phyloP scores from a whole-genome alignment of 805 yeast species.

The Yamadazyma sp. region DNA sequence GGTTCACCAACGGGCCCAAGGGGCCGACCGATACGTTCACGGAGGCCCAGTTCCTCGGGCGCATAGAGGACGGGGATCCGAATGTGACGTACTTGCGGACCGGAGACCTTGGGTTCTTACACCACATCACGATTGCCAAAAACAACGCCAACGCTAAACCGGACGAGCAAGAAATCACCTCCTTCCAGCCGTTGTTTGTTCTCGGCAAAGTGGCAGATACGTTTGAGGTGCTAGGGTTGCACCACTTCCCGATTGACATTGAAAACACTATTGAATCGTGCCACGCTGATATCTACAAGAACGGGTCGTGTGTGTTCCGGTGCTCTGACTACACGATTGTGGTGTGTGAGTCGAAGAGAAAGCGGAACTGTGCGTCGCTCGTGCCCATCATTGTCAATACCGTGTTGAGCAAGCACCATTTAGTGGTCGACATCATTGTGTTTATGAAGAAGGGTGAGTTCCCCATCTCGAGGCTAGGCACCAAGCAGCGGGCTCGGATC shows the following conservation, averaged over 20 bases:
- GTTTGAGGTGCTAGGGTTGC: slow-evolving; percentile 86
- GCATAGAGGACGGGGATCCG: slow-evolving; percentile 61
- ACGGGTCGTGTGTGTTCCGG: slow-evolving; percentile 67
- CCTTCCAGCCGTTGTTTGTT: slow-evolving; percentile 78
- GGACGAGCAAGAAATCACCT: slow-evolving; percentile 23
- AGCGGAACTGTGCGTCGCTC: slow-evolving; percentile 60
- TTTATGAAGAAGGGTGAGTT: slow-evolving; percentile 65
- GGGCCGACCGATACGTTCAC: slow-evolving; percentile 53
- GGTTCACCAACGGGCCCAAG: slow-evolving; percentile 55
- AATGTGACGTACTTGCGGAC: slow-evolving; percentile 70
- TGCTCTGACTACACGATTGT: slow-evolving; percentile 78
- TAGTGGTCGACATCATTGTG: slow-evolving; percentile 79
- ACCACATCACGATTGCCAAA: slow-evolving; percentile 56
- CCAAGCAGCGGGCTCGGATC: slow-evolving; percentile 72
- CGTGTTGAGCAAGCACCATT: slow-evolving; percentile 75
- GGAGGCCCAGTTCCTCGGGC: slow-evolving; percentile 56
- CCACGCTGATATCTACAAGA: slow-evolving; percentile 57
- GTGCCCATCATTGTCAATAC: slow-evolving; percentile 82
- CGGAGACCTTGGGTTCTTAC: slow-evolving; percentile 92
- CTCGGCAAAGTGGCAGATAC: slow-evolving; percentile 84
- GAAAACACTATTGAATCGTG: slow-evolving; percentile 52
- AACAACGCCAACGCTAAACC: slow-evolving; percentile 17
- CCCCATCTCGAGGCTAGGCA: slow-evolving; percentile 70
- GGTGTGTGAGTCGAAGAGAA: slow-evolving; percentile 62
- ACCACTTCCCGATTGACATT: slow-evolving; percentile 85